Conservation (phyloP, 352 stramenopile species). For the Aphanomyces stellatus region DNA sequence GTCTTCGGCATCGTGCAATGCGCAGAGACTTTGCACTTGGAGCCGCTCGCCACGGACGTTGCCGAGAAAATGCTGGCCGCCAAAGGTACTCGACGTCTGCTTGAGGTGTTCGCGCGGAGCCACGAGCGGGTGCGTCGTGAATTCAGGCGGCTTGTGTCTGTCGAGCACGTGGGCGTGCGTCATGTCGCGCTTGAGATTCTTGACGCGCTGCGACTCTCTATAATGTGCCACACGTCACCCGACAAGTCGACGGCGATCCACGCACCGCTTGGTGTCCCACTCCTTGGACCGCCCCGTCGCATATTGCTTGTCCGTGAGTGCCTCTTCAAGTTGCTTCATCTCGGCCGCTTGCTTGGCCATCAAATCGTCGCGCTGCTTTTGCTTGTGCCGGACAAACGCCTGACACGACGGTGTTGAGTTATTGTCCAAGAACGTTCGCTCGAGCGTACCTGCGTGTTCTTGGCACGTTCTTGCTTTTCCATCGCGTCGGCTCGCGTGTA, state of each 20-base stretch:
- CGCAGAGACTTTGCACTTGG: constrained; percentile 58
- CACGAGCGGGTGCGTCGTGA: constrained; percentile 40
- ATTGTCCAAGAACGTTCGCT: too few species aligned
- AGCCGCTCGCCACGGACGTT: constrained; percentile 63
- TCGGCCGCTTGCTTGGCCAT: constrained; percentile 4
- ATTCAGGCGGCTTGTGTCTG: constrained; percentile 46
- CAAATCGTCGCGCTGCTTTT: constrained; percentile 51
- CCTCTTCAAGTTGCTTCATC: constrained; percentile 40
- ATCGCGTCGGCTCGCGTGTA: constrained; percentile 46
- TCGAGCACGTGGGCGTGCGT: constrained; percentile 50
- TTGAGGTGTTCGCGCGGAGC: constrained; percentile 34
- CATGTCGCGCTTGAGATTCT: constrained; percentile 58
- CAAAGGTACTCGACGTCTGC: constrained; percentile 45
- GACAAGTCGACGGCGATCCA: background rate
- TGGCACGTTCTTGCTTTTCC: constrained; percentile 44
- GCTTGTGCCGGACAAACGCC: constrained; percentile 55
- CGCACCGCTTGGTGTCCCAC: constrained; percentile 44
- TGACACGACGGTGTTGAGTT: constrained; percentile 13
- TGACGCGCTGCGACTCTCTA: constrained; percentile 61
- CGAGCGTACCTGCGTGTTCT: constrained; percentile 30
- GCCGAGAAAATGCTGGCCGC: constrained; percentile 60
- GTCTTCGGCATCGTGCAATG: constrained; percentile 50
- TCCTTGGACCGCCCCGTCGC: constrained; percentile 50
- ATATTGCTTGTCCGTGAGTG: constrained; percentile 65
- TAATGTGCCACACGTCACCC: constrained; percentile 4